These are phyloP conservation scores for Corrigiola litoralis DNA, from an alignment of 179 eudicot genomes.

Conservation along the genomic window DNA sequence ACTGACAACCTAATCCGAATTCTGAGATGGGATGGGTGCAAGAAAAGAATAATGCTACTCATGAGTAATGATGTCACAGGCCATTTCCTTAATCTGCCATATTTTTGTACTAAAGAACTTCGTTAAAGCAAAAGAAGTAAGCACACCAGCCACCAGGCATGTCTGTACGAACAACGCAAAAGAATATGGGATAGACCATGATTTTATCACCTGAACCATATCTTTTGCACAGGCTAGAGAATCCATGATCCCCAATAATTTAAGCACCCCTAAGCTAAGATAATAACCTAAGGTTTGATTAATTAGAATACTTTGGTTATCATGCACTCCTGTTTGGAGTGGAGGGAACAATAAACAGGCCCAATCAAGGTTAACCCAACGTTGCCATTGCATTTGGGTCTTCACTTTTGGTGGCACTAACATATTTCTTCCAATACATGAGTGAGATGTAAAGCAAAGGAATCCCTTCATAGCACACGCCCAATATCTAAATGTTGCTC, in stretches of 20 bases:
- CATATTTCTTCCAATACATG: neutral
- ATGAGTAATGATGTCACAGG: constrained; percentile 13
- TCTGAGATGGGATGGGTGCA: neutral
- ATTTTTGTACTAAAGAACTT: neutral
- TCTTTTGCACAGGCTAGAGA: constrained; percentile 51
- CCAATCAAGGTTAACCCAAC: constrained; percentile 5
- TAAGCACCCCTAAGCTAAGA: neutral
- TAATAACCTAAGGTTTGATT: constrained; percentile 7
- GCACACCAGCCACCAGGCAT: constrained; percentile 7
- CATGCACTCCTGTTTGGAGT: constrained; percentile 60
- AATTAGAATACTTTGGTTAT: constrained; percentile 13
- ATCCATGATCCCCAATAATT: constrained; percentile 39
- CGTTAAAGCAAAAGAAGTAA: constrained; percentile 2
- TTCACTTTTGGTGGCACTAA: constrained; percentile 36
- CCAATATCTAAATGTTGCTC: constrained; percentile 3
- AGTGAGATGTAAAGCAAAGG: constrained; percentile 47
- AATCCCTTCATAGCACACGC: constrained; percentile 21
- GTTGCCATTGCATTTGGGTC: constrained; percentile 23
- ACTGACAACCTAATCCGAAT: too few species aligned
- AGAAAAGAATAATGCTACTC: neutral
- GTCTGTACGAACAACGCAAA: constrained; percentile 18
- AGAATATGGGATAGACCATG: constrained; percentile 28
- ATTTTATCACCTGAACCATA: constrained; percentile 61
- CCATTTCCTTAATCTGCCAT: neutral
- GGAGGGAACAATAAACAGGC: constrained; percentile 56